Evolutionary conservation across 148 eudicot genomes (phyloP).

Genomic region (Diospyros kaki): DNA sequence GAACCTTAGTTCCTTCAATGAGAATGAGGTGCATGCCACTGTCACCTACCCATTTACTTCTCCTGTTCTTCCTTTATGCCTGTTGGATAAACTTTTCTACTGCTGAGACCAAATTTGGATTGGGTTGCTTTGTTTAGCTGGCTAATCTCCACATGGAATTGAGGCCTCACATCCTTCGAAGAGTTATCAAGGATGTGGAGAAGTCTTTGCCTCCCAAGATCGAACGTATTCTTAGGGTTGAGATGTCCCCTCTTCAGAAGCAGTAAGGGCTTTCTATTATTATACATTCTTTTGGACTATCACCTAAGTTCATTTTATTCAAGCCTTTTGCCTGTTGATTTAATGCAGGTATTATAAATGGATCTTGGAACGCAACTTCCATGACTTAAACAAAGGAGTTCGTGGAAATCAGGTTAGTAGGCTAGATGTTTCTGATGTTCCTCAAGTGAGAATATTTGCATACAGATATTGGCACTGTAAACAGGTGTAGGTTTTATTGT

Average conservation of each 20-base stretch:
- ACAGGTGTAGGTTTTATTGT: not conserved
- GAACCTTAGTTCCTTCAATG: constrained; percentile 95
- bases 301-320: constrained; percentile 3
- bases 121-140: constrained; percentile 42
- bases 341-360: constrained; percentile 87
- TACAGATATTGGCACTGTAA: not conserved
- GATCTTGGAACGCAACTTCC: constrained; percentile 98
- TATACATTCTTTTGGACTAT: not conserved
- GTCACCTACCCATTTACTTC: not conserved
- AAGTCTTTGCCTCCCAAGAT: constrained; percentile 98
- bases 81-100: not conserved
- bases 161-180: constrained; percentile 95
- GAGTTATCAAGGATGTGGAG: constrained; percentile 99
- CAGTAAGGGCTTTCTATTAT: constrained; percentile 46
- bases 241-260: constrained; percentile 99
- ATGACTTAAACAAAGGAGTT: constrained; percentile 95
- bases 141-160: constrained; percentile 96
- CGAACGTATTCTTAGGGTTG: constrained; percentile 94
- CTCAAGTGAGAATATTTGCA: not conserved
- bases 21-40: constrained; percentile 60
- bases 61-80: not conserved
- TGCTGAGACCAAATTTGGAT: not conserved
- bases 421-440: not conserved
- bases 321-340: constrained; percentile 4
- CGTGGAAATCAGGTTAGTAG: constrained; percentile 92